phyloP scores from a whole-genome alignment of 2,329 filamentous ascomycete genomes.

The Cercospora brassicicola region DNA sequence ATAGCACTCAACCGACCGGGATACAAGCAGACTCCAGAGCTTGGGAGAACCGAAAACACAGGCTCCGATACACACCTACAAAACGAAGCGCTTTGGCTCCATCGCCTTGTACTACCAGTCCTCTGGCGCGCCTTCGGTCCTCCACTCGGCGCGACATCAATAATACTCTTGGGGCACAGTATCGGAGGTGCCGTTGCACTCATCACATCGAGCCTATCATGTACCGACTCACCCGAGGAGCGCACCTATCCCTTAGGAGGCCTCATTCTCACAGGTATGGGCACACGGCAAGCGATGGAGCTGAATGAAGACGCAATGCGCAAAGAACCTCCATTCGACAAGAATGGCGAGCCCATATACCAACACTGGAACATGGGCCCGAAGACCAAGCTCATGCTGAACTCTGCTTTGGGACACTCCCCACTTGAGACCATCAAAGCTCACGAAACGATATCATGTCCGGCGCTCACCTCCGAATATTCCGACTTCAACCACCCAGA shows the following conservation, averaged over 20 bases:
- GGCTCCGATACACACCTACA: conserved; percentile 18
- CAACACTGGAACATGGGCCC: conserved; percentile 16
- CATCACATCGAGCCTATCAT: conserved; percentile 12
- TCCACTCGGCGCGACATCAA: conserved; percentile 13
- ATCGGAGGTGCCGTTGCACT: conserved; percentile 14
- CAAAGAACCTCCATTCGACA: conserved; percentile 6
- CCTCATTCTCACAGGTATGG: conserved; percentile 15
- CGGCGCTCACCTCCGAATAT: conserved; percentile 11
- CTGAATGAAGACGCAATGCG: conserved; percentile 12
- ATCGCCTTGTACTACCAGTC: conserved; percentile 13
- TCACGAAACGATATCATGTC: conserved; percentile 18
- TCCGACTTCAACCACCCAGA: conserved; percentile 15
- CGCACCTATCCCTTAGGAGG: conserved; percentile 12
- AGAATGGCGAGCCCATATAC: conserved; percentile 14
- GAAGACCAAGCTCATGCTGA: conserved; percentile 20
- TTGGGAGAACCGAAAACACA: conserved; percentile 12
- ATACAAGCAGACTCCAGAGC: conserved; percentile 18
- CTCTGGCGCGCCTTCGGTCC: conserved; percentile 18
- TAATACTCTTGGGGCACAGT: conserved; percentile 12
- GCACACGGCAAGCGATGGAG: conserved; percentile 13
- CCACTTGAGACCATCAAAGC: conserved; percentile 17
- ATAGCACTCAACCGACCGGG: conserved; percentile 20
- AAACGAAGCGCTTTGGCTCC: conserved; percentile 18
- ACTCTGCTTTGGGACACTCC: conserved; percentile 12
- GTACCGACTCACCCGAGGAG: conserved; percentile 6